These are phyloP conservation scores for Quercus tomentella DNA, from an alignment of 331 rosid genomes.

Conservation along the genomic window DNA sequence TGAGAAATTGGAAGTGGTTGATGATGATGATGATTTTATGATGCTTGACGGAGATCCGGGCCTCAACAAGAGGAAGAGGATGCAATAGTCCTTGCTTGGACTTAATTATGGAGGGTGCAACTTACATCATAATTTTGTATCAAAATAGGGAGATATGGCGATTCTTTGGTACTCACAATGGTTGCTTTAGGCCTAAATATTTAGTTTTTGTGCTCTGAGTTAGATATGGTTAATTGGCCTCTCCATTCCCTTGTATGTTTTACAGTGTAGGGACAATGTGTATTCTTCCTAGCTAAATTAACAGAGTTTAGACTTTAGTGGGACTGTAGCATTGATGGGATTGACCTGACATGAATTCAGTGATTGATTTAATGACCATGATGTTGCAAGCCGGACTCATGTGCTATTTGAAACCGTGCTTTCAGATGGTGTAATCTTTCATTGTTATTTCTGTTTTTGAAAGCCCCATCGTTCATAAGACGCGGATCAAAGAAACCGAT, in stretches of 20 bases:
- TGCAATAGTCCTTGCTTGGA: slow-evolving; percentile 33
- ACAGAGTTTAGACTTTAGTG: slow-evolving; percentile 2
- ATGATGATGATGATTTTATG: slow-evolving; percentile 66
- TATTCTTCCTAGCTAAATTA: slow-evolving; percentile 37
- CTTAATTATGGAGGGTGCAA: slow-evolving; percentile 16
- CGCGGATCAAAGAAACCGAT: background rate
- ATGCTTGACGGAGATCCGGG: slow-evolving; percentile 47
- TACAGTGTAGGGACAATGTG: slow-evolving; percentile 32
- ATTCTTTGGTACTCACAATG: slow-evolving; percentile 58
- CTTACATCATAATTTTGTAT: slow-evolving; percentile 62
- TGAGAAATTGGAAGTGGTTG: slow-evolving; percentile 54
- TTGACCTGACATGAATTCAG: slow-evolving; percentile 5
- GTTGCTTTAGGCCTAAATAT: slow-evolving; percentile 39
- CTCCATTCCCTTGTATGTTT: slow-evolving; percentile 13
- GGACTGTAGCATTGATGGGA: slow-evolving; percentile 13
- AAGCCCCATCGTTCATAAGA: background rate
- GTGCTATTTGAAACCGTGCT: background rate
- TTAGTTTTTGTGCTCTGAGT: slow-evolving; percentile 29
- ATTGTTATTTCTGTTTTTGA: background rate
- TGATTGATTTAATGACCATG: slow-evolving; percentile 9
- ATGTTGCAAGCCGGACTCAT: background rate
- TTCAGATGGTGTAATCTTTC: background rate
- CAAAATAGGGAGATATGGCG: slow-evolving; percentile 50
- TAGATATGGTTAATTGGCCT: slow-evolving; percentile 23
- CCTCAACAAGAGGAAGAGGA: slow-evolving; percentile 58